These are phyloP conservation scores for Fraxinus quadrangulata DNA, from an alignment of 257 asterid species.

Conservation along the genomic window DNA sequence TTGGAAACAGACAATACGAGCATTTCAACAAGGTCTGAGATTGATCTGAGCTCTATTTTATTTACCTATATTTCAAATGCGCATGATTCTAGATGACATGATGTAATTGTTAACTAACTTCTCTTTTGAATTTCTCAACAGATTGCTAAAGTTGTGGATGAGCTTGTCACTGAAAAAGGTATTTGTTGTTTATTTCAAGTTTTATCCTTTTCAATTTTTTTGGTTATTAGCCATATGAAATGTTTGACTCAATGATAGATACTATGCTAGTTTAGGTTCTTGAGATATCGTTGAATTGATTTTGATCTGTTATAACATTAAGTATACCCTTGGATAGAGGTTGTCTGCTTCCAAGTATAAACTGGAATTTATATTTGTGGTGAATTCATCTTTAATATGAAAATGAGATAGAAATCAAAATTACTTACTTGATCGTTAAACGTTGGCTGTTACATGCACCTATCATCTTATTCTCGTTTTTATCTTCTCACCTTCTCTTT, in stretches of 20 bases:
- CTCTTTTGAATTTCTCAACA: conserved; percentile 34
- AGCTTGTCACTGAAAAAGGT: conserved; percentile 74
- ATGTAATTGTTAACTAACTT: background rate
- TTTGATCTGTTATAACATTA: too few species aligned
- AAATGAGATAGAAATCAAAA: background rate
- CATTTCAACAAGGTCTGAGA: conserved; percentile 90
- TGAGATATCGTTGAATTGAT: background rate
- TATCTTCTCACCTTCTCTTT: conserved; percentile 26
- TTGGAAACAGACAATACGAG: conserved; percentile 96
- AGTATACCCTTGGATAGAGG: background rate
- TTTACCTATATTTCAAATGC: background rate
- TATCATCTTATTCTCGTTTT: background rate
- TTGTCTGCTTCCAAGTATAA: background rate
- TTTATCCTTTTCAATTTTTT: conserved; percentile 5
- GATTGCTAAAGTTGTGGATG: conserved; percentile 90
- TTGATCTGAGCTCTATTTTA: background rate
- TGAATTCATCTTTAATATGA: background rate
- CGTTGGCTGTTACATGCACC: background rate
- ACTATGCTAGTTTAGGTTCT: background rate
- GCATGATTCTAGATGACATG: background rate
- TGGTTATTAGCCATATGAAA: background rate
- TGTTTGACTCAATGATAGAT: background rate
- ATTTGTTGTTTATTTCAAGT: conserved; percentile 17
- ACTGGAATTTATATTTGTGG: too few species aligned
- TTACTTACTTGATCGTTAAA: background rate